A percentile compares a stretch with the other conserved stretches of the same genome.
Evolutionary conservation across 106 monocot genomes (phyloP).

Genomic region (Phalaenopsis equestris): DNA sequence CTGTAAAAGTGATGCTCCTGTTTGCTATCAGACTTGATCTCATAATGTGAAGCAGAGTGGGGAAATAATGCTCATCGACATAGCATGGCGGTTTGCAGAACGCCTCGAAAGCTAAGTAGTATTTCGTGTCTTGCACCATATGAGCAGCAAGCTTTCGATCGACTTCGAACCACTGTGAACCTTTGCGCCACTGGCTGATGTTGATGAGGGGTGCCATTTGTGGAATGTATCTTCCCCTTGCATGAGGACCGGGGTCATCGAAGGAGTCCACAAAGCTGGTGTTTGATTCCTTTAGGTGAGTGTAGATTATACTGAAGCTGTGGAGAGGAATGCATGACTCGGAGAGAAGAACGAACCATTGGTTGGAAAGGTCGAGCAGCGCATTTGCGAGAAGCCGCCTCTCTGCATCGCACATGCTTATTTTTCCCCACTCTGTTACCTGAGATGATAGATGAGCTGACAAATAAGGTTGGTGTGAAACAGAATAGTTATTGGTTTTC

Average conservation of each 20-base stretch:
- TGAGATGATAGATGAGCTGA: background rate
- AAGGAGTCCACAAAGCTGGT: constrained; percentile 39
- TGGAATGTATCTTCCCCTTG: constrained; percentile 36
- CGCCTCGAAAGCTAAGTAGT: constrained; percentile 34
- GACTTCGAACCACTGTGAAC: constrained; percentile 60
- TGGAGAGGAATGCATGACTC: constrained; percentile 56
- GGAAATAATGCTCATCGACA: constrained; percentile 48
- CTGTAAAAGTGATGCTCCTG: constrained; percentile 30
- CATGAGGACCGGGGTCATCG: constrained; percentile 28
- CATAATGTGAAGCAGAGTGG: constrained; percentile 25
- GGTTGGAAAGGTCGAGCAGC: constrained; percentile 43
- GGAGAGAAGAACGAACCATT: constrained; percentile 46
- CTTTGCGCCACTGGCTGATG: constrained; percentile 47
- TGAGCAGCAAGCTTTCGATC: constrained; percentile 22
- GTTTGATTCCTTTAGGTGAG: constrained; percentile 26
- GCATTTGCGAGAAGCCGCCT: constrained; percentile 58
- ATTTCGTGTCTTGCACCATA: constrained; percentile 33
- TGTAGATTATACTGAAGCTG: constrained; percentile 44
- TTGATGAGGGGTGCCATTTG: constrained; percentile 35
- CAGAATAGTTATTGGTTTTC: too few species aligned
- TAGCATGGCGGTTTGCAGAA: constrained; percentile 39
- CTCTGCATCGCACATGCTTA: constrained; percentile 61
- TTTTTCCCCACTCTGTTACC: constrained; percentile 43
- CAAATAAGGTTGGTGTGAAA: background rate
- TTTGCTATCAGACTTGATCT: constrained; percentile 12